Evolutionary conservation across 2,329 filamentous ascomycete genomes (phyloP).

Genomic region (Aspergillus latus): DNA sequence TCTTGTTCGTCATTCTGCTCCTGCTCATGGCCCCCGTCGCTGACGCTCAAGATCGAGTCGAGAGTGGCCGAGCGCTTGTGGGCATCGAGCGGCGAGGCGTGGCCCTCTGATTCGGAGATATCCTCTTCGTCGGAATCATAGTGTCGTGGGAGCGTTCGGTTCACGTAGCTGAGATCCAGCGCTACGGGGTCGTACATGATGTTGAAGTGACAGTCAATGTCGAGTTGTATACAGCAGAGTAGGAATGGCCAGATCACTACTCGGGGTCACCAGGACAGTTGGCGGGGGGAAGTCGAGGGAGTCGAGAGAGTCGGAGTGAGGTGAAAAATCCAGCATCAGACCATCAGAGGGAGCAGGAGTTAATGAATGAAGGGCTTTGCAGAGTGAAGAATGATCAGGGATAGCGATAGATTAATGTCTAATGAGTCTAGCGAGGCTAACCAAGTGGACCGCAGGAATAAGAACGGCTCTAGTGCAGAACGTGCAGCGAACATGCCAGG

Average conservation of each 20-base stretch:
- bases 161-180: slow-evolving; percentile 33
- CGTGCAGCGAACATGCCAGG: neutral
- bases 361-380: neutral
- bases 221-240: neutral
- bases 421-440: too few relatives aligned
- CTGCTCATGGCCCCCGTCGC: slow-evolving; percentile 4
- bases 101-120: slow-evolving; percentile 38
- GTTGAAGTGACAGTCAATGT: neutral
- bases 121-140: slow-evolving; percentile 44
- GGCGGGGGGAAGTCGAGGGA: neutral
- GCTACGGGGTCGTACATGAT: slow-evolving; percentile 31
- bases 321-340: neutral
- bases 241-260: neutral
- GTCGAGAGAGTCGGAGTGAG: neutral
- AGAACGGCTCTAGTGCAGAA: neutral
- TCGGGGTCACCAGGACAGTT: neutral
- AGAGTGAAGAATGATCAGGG: neutral
- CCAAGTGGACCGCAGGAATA: neutral
- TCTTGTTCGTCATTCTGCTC: slow-evolving; percentile 17
- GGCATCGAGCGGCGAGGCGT: slow-evolving; percentile 29
- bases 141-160: slow-evolving; percentile 32
- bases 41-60: slow-evolving; percentile 34
- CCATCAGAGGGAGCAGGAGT: neutral
- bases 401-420: neutral
- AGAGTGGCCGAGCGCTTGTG: slow-evolving; percentile 25